Base-by-base conservation (phyloP, 108 stramenopile species). In the Pseudonitzschia delicatissima region DNA sequence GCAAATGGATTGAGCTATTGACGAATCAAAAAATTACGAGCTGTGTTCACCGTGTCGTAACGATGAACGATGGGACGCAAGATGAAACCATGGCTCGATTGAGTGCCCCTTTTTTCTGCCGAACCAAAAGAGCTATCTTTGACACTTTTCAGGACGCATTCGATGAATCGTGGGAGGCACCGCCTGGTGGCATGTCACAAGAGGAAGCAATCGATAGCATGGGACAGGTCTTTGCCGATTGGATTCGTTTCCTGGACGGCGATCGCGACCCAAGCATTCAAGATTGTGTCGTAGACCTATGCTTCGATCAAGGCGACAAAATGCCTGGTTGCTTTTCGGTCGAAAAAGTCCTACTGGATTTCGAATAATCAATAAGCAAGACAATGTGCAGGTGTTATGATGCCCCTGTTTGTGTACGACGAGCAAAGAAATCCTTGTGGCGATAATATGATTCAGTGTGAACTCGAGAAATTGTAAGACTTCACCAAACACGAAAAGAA, bases 41-140 rank as follows among this genome's bases (percentile, higher is more conserved):
- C 33, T 57, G 62, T 33, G 45, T 77, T 9, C 76, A 77, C 37
- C 64, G 71, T 29, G 76, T 77, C 5, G 71, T 75, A 26, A 29
- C 40, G 17, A 35, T 23, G n/a, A 8, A 4, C 15, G 21, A 26
- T 32, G n/a, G 8, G 17, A 20, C 32, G 11, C 17, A 28, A 0
- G 18, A 39, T 6, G 13, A 57, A 11, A 2, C 5, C 37, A 64
- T 53, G 4, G 28, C 20, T 36, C 74, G 74, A 1, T 34, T 76
- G 40, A 76, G 74, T 47, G 74, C 74, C 21, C 74, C 74, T 13
- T 76, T 69, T 40, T 76, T 76, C 31, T 48, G 68, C 9, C 67
- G 74, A 32, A 67, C 74, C 23, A 59, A 64, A 33, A 31, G 37
- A 33, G 34, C 18, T 2, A 26, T 70, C 11, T 70, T 62, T 39